Evolutionary conservation across 2,329 filamentous ascomycete species (phyloP).

Genomic region (Sarocladium brachiariae): DNA sequence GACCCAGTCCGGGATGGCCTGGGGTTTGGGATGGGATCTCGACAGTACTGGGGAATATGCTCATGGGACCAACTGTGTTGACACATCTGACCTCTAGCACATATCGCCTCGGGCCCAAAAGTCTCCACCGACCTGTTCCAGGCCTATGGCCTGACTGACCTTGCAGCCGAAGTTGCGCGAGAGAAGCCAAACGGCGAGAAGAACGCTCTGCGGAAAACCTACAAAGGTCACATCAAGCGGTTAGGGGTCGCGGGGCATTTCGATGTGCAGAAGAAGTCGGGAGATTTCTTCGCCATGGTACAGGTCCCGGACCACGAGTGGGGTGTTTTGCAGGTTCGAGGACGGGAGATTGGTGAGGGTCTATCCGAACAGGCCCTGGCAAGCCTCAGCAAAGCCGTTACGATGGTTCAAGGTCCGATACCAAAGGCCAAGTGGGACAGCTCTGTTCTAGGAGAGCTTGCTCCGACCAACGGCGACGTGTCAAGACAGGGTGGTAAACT

Average conservation of each 20-base stretch:
- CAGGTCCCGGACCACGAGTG: constrained; percentile 49
- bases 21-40: constrained; percentile 17
- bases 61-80: constrained; percentile 31
- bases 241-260: constrained; percentile 56
- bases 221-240: constrained; percentile 62
- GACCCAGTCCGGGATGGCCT: constrained; percentile 12
- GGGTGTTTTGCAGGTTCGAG: constrained; percentile 46
- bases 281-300: constrained; percentile 40
- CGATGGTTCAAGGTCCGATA: constrained; percentile 51
- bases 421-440: constrained; percentile 48
- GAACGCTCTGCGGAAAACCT: constrained; percentile 60
- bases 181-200: constrained; percentile 60
- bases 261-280: constrained; percentile 48
- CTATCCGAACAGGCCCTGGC: constrained; percentile 37
- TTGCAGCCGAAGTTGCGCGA: constrained; percentile 56
- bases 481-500: constrained; percentile 27
- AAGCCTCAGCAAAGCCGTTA: constrained; percentile 43
- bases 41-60: constrained; percentile 19
- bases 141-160: constrained; percentile 46
- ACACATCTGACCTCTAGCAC: constrained; percentile 38
- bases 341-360: constrained; percentile 48
- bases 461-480: constrained; percentile 29
- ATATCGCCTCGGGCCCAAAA: constrained; percentile 40
- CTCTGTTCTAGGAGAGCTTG: constrained; percentile 51
- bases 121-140: constrained; percentile 52